Evolutionary conservation across 169 alveolate species (phyloP).

Genomic region (Theileria parva): DNA sequence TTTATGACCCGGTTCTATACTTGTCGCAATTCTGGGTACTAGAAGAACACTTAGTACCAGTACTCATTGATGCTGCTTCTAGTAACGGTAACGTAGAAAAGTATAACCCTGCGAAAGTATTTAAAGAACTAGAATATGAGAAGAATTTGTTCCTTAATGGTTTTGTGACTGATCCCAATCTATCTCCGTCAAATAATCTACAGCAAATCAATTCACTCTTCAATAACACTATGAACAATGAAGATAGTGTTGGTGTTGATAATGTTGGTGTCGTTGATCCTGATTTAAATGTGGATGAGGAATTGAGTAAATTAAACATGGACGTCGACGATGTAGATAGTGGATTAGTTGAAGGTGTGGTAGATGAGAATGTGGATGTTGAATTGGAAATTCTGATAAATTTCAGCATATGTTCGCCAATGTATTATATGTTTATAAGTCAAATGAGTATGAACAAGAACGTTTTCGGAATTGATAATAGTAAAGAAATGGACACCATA

Average conservation of each 20-base stretch:
- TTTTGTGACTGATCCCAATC: not conserved
- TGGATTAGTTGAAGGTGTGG: not conserved
- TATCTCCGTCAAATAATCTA: not conserved
- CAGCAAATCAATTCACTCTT: not conserved
- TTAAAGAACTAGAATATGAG: not conserved
- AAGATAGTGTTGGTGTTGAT: not conserved
- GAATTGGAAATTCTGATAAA: slow-evolving; percentile 32
- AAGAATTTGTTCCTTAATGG: not conserved
- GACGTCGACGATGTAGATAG: not conserved
- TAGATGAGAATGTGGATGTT: not conserved
- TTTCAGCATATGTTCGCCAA: slow-evolving; percentile 50
- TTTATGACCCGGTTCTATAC: slow-evolving; percentile 54
- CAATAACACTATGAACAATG: not conserved
- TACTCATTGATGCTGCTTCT: not conserved
- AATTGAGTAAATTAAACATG: not conserved
- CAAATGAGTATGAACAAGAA: slow-evolving; percentile 36
- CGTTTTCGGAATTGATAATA: slow-evolving; percentile 50
- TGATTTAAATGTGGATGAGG: not conserved
- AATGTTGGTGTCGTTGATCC: not conserved
- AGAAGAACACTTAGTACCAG: slow-evolving; percentile 51
- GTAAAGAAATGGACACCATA: slow-evolving; percentile 83
- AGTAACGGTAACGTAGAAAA: not conserved
- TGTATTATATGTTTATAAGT: slow-evolving; percentile 26
- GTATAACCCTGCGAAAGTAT: not conserved
- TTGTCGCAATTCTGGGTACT: slow-evolving; percentile 67